Evolutionary conservation across 2,329 filamentous ascomycete genomes (phyloP), one percentile per base, ranked within the genome.

Genomic region (Beauveria bassiana): DNA sequence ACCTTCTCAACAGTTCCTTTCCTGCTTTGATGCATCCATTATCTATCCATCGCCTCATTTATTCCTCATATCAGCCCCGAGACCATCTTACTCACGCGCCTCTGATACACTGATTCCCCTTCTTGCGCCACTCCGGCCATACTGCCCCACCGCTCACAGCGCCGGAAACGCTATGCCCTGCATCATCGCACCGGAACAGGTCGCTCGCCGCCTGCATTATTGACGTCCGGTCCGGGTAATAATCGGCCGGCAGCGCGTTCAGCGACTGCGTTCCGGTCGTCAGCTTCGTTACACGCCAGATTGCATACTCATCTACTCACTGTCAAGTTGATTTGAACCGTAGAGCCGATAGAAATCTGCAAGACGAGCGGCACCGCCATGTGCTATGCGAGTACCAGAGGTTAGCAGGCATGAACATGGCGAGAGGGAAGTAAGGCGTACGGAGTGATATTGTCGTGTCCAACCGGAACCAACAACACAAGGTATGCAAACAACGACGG

Each of bases 171-270:
- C 56, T 3, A 51, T 22, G 34, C 46, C 56, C 16, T 59, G 46
- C 56, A 59, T 51, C 8, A 43, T 59, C 56, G 56, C 46, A 51
- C 24, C 56, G 56, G 22, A 59, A 59, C 34, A 59, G 56, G 10
- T 59, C 43, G 56, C 38, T 42, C 5, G 56, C 56, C 16, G 56
- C 46, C 56, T 59, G 46, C 22, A 51, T 34, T 34, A 47, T 59
- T 24, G 56, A 26, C 22, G 46, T 38, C 34, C 24, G 24, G 34
- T 59, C 34, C 34, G 56, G 22, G 24, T 59, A 34, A 22, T 51
- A 31, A 47, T 51, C 34, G 34, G 38, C 9, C 9, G 51, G n/a
- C 20, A 59, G 22, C 16, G 46, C 56, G 5, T 59, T 59, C 1
- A 59, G 31, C 18, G 56, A 43, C 46, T 51, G 34, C n/a, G 9